Evolutionary conservation across 2,329 filamentous ascomycete genomes (phyloP).

Genomic region (Capronia epimyces): DNA sequence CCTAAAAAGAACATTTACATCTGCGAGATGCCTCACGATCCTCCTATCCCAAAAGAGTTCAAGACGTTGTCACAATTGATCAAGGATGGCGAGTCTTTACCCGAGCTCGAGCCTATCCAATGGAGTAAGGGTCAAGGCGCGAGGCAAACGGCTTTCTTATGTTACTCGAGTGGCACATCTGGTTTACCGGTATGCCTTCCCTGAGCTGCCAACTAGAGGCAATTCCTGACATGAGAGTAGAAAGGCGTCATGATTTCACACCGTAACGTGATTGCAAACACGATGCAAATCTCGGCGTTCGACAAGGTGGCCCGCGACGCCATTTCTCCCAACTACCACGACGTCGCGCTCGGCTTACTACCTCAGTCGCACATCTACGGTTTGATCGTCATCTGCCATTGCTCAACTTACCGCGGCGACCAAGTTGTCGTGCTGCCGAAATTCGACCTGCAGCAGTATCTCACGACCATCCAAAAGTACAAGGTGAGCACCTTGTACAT

Average conservation of each 20-base stretch:
- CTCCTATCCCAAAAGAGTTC: constrained; percentile 38
- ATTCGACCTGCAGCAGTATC: constrained; percentile 64
- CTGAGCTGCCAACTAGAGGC: background rate
- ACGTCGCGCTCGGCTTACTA: constrained; percentile 61
- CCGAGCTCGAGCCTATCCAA: constrained; percentile 37
- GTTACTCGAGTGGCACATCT: constrained; percentile 75
- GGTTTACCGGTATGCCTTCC: constrained; percentile 60
- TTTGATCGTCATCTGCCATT: constrained; percentile 64
- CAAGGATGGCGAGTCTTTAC: constrained; percentile 49
- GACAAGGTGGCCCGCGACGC: constrained; percentile 44
- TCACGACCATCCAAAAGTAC: constrained; percentile 61
- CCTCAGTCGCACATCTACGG: constrained; percentile 80
- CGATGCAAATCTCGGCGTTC: constrained; percentile 55
- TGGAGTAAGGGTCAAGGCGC: constrained; percentile 43
- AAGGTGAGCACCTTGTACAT: constrained; percentile 64
- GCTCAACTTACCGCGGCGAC: constrained; percentile 64
- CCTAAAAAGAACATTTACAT: constrained; percentile 62
- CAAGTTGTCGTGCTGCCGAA: constrained; percentile 66
- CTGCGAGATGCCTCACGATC: constrained; percentile 54
- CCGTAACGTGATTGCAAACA: constrained; percentile 70
- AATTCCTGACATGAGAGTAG: constrained; percentile 35
- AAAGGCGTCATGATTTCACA: constrained; percentile 84
- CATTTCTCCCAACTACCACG: constrained; percentile 43
- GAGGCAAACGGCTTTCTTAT: constrained; percentile 67
- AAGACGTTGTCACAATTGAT: constrained; percentile 64